Evolutionary conservation across 805 yeast species (phyloP), one percentile per base, ranked within the genome.

Genomic region (Spathaspora sp.): DNA sequence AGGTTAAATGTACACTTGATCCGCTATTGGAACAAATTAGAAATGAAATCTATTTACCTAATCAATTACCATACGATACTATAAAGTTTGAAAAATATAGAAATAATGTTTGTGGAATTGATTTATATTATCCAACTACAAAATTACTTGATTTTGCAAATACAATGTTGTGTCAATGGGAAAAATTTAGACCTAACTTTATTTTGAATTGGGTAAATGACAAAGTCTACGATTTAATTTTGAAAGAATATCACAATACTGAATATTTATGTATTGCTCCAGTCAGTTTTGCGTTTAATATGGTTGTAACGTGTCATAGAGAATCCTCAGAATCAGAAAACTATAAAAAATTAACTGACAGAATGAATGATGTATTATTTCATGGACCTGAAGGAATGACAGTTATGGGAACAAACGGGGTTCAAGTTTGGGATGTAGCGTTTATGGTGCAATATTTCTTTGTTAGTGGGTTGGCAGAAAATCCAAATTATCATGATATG

Each of bases 401-500:
- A 1, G 87, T 89, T 51, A 89, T 87, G 89, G 99, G 99, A 2
- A 94, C 99, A 0, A 94, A 94, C 67, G 99, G 99, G 20, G 89
- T 89, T 0, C 99, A 94, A 69, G 92, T 87, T 1, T 94, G 99
- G 99, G 99, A 94, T 67, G 85, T 86, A 26, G 92, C 97, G 0
- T 93, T 94, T 71, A 87, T 89, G 51, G 75, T 94, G 23, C 99
- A 94, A 64, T 89, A 89, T 61, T 79, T 82, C 55, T 84, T 89
- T 53, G 73, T 80, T 60, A 88, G 96, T 0, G 97, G 96, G 0
- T 68, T 92, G 35, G 92, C 89, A 2, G 86, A 83, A 28, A 59
- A 75, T 32, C 84, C 87, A 0, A 83, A 85, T 64, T 89, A 81
- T 64, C 81, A 80, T 45, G 80, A 81, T 6, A 73, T 82, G 58